Base-by-base conservation (phyloP, 306 rosid genomes). In the Pyrus bretschneideri region DNA sequence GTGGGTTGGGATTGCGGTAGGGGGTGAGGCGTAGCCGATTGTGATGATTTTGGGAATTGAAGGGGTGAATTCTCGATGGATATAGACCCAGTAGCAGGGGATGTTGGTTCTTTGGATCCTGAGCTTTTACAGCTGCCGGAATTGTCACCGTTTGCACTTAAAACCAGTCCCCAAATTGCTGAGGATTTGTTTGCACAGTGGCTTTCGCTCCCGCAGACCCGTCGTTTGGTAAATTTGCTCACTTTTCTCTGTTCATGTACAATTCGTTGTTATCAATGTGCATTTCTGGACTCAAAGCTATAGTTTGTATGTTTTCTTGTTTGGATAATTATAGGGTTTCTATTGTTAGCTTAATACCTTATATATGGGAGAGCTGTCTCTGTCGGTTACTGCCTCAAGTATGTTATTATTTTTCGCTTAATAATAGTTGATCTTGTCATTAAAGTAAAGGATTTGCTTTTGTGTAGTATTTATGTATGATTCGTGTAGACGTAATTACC, bases 141-240 rank as follows among this genome's bases (percentile, higher is more conserved):
- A 75, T 81, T 91, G 80, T 89, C 97, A 42, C 76, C 92, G 66
- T 60, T 75, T 44, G 87, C 87, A n/a, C 75, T 91, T 58, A 89
- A 91, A 85, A 49, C 87, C 49, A 86, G 77, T 81, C 92, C 90
- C 52, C 64, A 57, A 77, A 85, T 89, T 71, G 89, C 88, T n/a
- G 97, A 89, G 79, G 90, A 91, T 79, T 83, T 91, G 71, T 91
- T 83, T 62, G 73, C 87, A 44, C 97, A 87, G 85, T 91, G 97
- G 97, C 97, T 91, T 79, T 89, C 93, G 17, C 93, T 89, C 51
- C 92, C 94, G 4, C 91, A 91, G 64, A 91, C 97, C 64, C 77
- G 83, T 59, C 88, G 94, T 76, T 80, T 91, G 97, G 97, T 91
- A 80, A 70, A 29, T 57, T 18, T 18, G 58, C 18, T 40, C 51